Evolutionary conservation across 371 early-diverging fungal species (phyloP), one percentile per base, ranked within the genome.

Genomic region (Mucor saturninus): DNA sequence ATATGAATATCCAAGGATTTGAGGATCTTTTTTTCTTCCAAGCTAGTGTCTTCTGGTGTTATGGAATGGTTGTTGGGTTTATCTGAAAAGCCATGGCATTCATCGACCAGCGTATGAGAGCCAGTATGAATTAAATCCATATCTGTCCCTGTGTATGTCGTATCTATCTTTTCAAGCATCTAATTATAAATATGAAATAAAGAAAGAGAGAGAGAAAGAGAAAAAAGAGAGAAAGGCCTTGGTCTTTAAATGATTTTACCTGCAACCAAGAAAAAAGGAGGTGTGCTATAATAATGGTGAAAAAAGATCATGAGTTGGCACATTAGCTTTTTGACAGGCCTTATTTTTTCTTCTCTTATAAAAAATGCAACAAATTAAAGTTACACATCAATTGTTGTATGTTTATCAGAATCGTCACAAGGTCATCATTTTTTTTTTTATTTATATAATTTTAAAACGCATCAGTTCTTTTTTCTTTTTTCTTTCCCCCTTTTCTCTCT

Each of bases 1-100:
- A 81, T 77, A 10, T 67, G 73, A 67, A 57, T 60, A 59, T 81
- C 82, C 72, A 68, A 56, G 66, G 71, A 42, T 61, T 54, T 45
- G 57, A 65, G n/a, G 65, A 69, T 65, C 30, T 54, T 54, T 35
- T 71, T 73, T 54, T 71, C 64, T 65, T 73, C 65, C 26, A 29
- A 43, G 43, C 61, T 29, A 38, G 58, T 72, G 54, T 72, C 65
- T 42, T 35, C 43, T 43, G 15, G 53, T 42, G 6, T 37, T 50
- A 5, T 32, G 15, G 21, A 50, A n/a, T 10, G 52, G 26, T 2
- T 7, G 30, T 31, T 35, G 45, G 11, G 46, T 54, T 11, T 32
- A 21, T 21, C 21, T 0, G 21, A 21, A 21, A 21, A 43, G n/a
- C 30, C 42, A 28, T 13, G 15, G 2, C 4, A 46, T 2, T 46